Base-by-base conservation (phyloP, 352 stramenopile genomes). In the Globisporangium irregulare region DNA sequence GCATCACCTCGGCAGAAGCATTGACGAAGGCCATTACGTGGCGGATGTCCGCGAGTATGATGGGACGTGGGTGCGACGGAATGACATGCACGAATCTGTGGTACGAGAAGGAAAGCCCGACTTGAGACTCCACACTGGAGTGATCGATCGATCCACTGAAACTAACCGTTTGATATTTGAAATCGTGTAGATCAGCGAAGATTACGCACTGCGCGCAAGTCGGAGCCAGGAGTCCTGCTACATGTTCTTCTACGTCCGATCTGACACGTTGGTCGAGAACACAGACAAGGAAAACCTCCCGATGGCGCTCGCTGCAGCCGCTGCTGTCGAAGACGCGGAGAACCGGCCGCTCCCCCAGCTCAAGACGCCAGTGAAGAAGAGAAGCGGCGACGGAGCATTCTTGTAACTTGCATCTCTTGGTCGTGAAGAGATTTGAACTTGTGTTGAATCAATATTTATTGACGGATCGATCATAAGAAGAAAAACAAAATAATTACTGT, bases 21-120 rank as follows among this genome's bases (percentile, higher is more conserved):
- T 94, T 20, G 86, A 93, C 54, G 84, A 95, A 70, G 89, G 89
- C 9, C 89, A 96, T 66, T 96, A 96, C 65, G 77, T 96, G 25
- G 78, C 87, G 7, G 89, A 96, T 56, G 81, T 94, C 12, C 86
- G 86, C 58, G 76, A 80, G 68, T 59, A 59, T 3, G 66, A 73
- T 20, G 78, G 76, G 7, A 68, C 78, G 4, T 96, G 89, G 89
- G 82, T 81, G 25, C 80, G 89, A 43, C 85, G 84, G 41, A 96
- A 96, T 67, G 89, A 96, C 69, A 93, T 83, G 0, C 81, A 92
- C 60, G 89, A 94, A 53, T 88, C 84, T 46, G 38, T 85, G 70
- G 87, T 95, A 82, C 32, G 79, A 68, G 4, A n/a, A 24, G 3
- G 24, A 15, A n/a, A 3, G 27, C 1, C 1, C 51, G 51, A 56